Conservation (phyloP, 495 filamentous ascomycete species). For the Penicillium egyptiacum region DNA sequence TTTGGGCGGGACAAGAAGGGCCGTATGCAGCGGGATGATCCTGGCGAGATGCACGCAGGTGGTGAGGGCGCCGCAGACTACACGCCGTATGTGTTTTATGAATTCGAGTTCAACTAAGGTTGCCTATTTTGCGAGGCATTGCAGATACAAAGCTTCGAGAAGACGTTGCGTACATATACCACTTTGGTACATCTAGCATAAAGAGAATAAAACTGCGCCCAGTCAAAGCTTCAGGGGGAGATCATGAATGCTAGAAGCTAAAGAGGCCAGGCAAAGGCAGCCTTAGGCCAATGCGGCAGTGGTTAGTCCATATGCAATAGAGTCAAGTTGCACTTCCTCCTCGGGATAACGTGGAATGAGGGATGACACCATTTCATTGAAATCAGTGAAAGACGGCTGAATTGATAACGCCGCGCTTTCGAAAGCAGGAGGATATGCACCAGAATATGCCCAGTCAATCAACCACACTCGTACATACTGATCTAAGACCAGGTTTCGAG, state of each 20-base stretch:
- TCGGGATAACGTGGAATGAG: constrained; percentile 21
- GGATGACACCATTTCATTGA: constrained; percentile 20
- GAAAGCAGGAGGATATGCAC: constrained; percentile 31
- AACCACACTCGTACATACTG: constrained; percentile 24
- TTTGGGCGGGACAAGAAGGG: constrained; percentile 94
- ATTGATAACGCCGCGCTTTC: constrained; percentile 19
- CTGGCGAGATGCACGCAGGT: constrained; percentile 75
- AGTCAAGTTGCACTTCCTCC: constrained; percentile 22
- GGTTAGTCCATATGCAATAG: constrained; percentile 40
- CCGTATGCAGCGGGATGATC: constrained; percentile 83
- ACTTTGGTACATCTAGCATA: constrained; percentile 30
- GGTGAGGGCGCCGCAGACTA: constrained; percentile 78
- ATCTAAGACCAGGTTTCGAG: constrained; percentile 32
- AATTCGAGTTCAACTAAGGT: constrained; percentile 70
- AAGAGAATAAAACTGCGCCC: too few species aligned
- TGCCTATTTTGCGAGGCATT: background rate
- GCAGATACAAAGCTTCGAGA: background rate
- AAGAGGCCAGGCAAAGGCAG: too few species aligned
- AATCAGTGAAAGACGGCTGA: constrained; percentile 26
- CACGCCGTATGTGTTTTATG: constrained; percentile 95
- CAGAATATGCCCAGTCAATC: constrained; percentile 32
- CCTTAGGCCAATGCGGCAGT: constrained; percentile 46
- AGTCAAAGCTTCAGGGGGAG: too few species aligned
- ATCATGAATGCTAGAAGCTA: too few species aligned
- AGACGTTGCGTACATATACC: constrained; percentile 34